A percentile compares a stretch with the other conserved stretches of the same genome.
phyloP scores from a whole-genome alignment of 2,329 filamentous ascomycete genomes.

The Penicillium sp. region DNA sequence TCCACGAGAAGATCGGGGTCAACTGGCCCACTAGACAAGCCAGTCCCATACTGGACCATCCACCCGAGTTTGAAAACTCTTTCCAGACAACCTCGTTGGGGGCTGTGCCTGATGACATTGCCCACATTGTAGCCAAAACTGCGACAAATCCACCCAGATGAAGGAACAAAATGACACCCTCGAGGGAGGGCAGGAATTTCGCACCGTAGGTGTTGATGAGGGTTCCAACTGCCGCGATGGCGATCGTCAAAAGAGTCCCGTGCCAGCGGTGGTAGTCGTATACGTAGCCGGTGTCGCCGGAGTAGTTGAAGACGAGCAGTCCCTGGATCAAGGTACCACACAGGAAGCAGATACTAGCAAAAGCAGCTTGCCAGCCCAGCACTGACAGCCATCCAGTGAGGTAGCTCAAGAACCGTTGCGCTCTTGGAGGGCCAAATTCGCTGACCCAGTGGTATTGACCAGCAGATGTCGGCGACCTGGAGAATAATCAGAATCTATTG shows the following conservation, averaged over 20 bases:
- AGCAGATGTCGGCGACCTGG: constrained; percentile 38
- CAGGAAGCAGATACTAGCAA: constrained; percentile 36
- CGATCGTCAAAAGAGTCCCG: constrained; percentile 52
- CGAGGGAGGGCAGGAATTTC: constrained; percentile 50
- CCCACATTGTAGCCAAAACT: constrained; percentile 40
- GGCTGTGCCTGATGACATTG: constrained; percentile 24
- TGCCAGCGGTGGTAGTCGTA: constrained; percentile 29
- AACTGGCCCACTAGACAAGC: constrained; percentile 41
- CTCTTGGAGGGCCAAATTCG: constrained; percentile 36
- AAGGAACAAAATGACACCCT: constrained; percentile 51
- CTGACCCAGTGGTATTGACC: constrained; percentile 45
- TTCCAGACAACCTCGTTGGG: constrained; percentile 33
- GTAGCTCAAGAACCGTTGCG: constrained; percentile 37
- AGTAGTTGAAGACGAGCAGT: constrained; percentile 34
- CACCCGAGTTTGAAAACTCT: constrained; percentile 38
- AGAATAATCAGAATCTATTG: background rate
- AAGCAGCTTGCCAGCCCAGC: constrained; percentile 38
- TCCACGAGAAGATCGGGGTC: constrained; percentile 28
- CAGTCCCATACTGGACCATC: constrained; percentile 38
- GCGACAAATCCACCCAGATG: constrained; percentile 50
- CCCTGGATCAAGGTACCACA: constrained; percentile 37
- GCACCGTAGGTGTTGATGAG: constrained; percentile 54
- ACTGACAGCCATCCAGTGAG: constrained; percentile 42
- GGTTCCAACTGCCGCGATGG: constrained; percentile 48
- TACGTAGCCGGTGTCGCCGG: constrained; percentile 19